Evolutionary conservation across 768 basidiomycete genomes (phyloP).

Genomic region (Pulveroboletus ravenelii): DNA sequence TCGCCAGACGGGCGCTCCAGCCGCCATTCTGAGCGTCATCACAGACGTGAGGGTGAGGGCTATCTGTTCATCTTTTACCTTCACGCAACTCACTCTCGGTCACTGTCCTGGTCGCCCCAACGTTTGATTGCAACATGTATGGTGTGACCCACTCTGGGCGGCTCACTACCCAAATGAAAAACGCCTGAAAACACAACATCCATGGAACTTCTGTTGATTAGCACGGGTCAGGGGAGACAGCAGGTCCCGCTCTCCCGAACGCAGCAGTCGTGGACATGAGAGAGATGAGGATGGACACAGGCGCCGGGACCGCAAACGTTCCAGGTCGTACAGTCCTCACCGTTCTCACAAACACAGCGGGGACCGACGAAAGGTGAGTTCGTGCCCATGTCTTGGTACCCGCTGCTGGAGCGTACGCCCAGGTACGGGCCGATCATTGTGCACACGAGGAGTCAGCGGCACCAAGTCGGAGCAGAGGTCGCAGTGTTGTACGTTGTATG

Average conservation of each 20-base stretch:
- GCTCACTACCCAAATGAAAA: constrained; percentile 1
- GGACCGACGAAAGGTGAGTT: constrained; percentile 8
- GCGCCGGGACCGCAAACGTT: constrained; percentile 13
- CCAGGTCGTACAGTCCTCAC: constrained; percentile 21
- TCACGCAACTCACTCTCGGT: constrained; percentile 20
- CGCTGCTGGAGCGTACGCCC: not conserved
- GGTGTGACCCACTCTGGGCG: constrained; percentile 22
- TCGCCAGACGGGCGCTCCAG: constrained; percentile 7
- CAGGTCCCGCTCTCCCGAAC: constrained; percentile 25
- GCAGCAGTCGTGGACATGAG: constrained; percentile 7
- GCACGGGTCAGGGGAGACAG: constrained; percentile 18
- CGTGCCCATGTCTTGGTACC: not conserved
- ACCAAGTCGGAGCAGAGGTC: constrained; percentile 15
- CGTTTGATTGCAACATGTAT: not conserved
- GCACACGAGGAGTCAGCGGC: not conserved
- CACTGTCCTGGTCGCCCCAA: constrained; percentile 25
- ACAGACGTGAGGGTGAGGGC: constrained; percentile 25
- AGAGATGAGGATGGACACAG: constrained; percentile 5
- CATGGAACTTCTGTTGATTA: constrained; percentile 1
- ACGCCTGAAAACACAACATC: not conserved
- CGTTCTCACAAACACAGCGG: constrained; percentile 3
- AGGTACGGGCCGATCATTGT: constrained; percentile 13
- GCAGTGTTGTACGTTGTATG: constrained; percentile 28
- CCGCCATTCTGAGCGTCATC: constrained; percentile 5
- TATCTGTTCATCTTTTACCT: not conserved